Percentiles rank a stretch among this genome's conserved stretches.
phyloP scores from a whole-genome alignment of 768 basidiomycete genomes.

The Collybia mongolica region DNA sequence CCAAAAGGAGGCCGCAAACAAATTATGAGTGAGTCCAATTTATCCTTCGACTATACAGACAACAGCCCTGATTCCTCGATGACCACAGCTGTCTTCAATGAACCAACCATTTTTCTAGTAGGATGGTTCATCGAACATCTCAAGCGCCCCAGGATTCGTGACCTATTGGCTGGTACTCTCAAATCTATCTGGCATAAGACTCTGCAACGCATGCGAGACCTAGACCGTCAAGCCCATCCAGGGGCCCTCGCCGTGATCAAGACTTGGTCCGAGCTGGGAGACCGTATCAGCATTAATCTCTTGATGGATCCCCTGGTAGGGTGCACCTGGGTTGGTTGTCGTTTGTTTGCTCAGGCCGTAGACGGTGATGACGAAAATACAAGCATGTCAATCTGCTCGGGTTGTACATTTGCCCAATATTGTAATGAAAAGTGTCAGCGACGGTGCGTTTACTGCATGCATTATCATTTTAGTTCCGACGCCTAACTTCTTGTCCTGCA shows the following conservation, averaged over 20 bases:
- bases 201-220: not conserved
- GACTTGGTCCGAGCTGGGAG: not conserved
- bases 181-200: not conserved
- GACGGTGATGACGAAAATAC: not conserved
- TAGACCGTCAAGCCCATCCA: not conserved
- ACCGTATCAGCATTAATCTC: not conserved
- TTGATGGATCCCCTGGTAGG: not conserved
- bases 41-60: too few species aligned
- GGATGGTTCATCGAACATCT: not conserved
- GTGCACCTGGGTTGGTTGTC: not conserved
- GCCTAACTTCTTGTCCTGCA: not conserved
- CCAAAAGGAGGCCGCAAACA: too few species aligned
- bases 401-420: conserved; percentile 1
- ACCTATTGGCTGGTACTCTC: not conserved
- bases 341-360: not conserved
- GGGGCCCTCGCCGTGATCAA: not conserved
- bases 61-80: too few species aligned
- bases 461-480: too few species aligned
- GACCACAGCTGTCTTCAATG: not conserved
- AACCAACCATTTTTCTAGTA: not conserved
- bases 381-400: not conserved
- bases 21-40: too few species aligned
- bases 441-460: not conserved
- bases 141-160: not conserved
- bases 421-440: not conserved